Base-by-base conservation (phyloP, 768 basidiomycete species). In the Auricularia auricula-judae region DNA sequence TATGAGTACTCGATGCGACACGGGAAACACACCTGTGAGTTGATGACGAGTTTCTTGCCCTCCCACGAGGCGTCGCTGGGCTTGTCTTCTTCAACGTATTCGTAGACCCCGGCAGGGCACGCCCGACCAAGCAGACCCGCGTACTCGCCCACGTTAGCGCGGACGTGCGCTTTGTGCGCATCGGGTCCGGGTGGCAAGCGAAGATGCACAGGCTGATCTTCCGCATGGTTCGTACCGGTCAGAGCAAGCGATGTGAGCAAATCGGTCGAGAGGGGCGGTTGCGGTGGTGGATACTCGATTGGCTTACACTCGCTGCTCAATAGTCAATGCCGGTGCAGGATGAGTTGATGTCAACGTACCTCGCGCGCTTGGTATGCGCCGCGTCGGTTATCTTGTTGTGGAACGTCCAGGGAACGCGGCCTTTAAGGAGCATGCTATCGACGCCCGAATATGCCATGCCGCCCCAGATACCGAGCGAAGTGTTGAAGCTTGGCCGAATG, bases 61-160 rank as follows among this genome's bases (percentile, higher is more conserved):
- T 80, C 80, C 81, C 87, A 92, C 33, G 64, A 69, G 4, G 63
- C 66, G 7, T 35, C 61, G 23, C 56, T 65, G 11, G 67, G 65
- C 8, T 68, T 70, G 14, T 88, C 86, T 18, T 82, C 87, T 36
- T 90, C 84, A 2, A 95, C 87, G 71, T 99, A 99, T 76, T 99
- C 96, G 73, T 99, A 99, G 47, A 98, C 96, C 3, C 86, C 91
- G 0, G 97, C 96, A 1, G 96, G 96, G 74, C 96, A 99, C 3
- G 88, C 95, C 3, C 85, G 81, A 0, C 88, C 88, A n/a, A 99
- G 79, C 33, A 98, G 73, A 5, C 93, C 93, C 0, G 90, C 96
- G 72, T 86, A 99, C 69, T 91, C 84, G 60, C 79, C 79, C 0
- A 86, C 81, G 73, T 98, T 98, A 51, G 76, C 76, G 64, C 81